phyloP scores from a whole-genome alignment of 2,329 filamentous ascomycete genomes.

The Exophiala lecanii-corni region DNA sequence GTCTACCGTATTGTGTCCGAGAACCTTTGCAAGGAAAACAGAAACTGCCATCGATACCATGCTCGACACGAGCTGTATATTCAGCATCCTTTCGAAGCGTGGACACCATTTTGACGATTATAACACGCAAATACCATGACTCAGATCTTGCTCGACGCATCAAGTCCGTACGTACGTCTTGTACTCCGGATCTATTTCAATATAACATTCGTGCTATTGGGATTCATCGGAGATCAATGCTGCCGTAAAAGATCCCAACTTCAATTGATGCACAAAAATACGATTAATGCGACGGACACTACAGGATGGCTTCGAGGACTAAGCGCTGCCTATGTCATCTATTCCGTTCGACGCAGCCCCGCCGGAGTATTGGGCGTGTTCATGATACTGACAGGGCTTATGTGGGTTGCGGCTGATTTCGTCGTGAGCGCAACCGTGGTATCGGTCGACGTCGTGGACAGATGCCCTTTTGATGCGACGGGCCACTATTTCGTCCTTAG shows the following conservation, averaged over 20 bases:
- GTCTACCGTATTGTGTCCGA: too few species aligned
- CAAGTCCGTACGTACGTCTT: not conserved
- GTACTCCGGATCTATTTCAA: not conserved
- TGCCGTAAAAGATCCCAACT: not conserved
- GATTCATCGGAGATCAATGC: not conserved
- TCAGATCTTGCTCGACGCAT: not conserved
- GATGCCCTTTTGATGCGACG: not conserved
- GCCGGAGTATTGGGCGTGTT: not conserved
- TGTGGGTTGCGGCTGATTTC: not conserved
- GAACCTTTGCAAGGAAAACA: too few species aligned
- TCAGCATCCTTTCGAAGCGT: too few species aligned
- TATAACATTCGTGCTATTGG: not conserved
- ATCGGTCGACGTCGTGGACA: not conserved
- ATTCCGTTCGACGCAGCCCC: not conserved
- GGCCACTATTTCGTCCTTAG: not conserved
- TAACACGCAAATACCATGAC: too few species aligned
- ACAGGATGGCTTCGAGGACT: not conserved
- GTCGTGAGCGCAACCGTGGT: not conserved
- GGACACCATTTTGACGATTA: too few species aligned
- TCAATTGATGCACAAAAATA: not conserved
- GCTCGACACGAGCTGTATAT: too few species aligned
- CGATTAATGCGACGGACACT: not conserved
- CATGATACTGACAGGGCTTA: not conserved
- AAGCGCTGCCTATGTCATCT: not conserved
- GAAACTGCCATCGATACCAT: too few species aligned